Evolutionary conservation across 2,329 filamentous ascomycete genomes (phyloP).

Genomic region (Fusarium neocosmosporiellum): DNA sequence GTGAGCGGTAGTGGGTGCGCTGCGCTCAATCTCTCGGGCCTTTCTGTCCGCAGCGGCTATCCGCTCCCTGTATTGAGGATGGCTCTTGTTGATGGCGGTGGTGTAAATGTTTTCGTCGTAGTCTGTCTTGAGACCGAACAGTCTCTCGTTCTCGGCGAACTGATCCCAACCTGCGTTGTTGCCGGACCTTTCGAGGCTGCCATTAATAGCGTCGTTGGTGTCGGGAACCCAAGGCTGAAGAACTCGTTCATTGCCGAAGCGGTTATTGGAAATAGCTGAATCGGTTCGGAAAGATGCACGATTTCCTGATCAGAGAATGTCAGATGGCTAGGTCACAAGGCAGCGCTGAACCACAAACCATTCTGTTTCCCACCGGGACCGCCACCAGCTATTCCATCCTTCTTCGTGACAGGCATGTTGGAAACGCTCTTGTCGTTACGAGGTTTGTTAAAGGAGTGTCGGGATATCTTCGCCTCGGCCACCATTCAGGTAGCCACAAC

Average conservation of each 20-base stretch:
- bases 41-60: conserved; percentile 83
- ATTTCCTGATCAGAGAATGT: conserved; percentile 63
- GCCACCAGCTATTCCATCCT: conserved; percentile 50
- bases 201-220: conserved; percentile 68
- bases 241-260: conserved; percentile 75
- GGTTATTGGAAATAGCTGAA: conserved; percentile 83
- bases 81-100: conserved; percentile 84
- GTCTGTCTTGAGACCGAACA: conserved; percentile 88
- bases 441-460: conserved; percentile 40
- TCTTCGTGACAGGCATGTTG: conserved; percentile 54
- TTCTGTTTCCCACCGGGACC: conserved; percentile 51
- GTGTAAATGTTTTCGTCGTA: conserved; percentile 98
- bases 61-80: conserved; percentile 83
- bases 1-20: conserved; percentile 79
- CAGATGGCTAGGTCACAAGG: conserved; percentile 13
- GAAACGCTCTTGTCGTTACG: conserved; percentile 33
- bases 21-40: conserved; percentile 89
- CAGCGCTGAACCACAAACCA: conserved; percentile 44
- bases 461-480: conserved; percentile 31
- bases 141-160: conserved; percentile 87
- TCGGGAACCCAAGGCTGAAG: conserved; percentile 87
- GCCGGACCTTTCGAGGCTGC: conserved; percentile 75
- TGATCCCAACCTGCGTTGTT: conserved; percentile 81
- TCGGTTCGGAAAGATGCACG: conserved; percentile 84
- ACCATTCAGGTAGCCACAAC: conserved; percentile 42